phyloP scores from a whole-genome alignment of 257 asterid genomes.

The Capsicum rhomboideum region DNA sequence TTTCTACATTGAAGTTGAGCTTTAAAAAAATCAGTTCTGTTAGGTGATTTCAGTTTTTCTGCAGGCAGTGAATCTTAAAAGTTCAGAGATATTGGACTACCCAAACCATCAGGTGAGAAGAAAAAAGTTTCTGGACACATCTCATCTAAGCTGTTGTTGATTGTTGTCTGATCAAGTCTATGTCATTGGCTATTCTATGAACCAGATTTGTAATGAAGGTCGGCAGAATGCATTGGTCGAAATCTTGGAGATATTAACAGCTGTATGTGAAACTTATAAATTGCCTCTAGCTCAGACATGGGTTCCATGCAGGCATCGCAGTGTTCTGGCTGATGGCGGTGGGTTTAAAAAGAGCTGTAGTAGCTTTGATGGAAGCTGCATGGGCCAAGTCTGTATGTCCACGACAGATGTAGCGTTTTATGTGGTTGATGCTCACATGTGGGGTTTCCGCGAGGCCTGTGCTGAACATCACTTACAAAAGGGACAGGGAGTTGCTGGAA shows the following conservation, averaged over 20 bases:
- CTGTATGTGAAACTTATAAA: slow-evolving; percentile 77
- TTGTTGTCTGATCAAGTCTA: slow-evolving; percentile 3
- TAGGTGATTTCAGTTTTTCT: slow-evolving; percentile 26
- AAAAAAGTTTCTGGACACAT: not conserved
- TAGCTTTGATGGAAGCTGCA: slow-evolving; percentile 92
- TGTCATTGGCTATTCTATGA: slow-evolving; percentile 10
- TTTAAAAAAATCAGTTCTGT: not conserved
- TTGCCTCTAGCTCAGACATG: slow-evolving; percentile 94
- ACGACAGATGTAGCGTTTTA: slow-evolving; percentile 73
- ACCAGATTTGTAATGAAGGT: slow-evolving; percentile 82
- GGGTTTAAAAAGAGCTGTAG: slow-evolving; percentile 83
- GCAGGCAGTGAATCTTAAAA: slow-evolving; percentile 93
- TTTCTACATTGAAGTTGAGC: not conserved
- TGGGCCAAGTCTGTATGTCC: slow-evolving; percentile 90
- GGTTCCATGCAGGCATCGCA: slow-evolving; percentile 90
- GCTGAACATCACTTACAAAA: slow-evolving; percentile 83
- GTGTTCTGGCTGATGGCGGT: slow-evolving; percentile 72
- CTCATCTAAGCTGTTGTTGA: not conserved
- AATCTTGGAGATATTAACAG: slow-evolving; percentile 71
- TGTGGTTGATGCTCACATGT: slow-evolving; percentile 76
- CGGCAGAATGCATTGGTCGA: slow-evolving; percentile 82
- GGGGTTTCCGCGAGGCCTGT: slow-evolving; percentile 93
- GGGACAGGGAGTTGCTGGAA: slow-evolving; percentile 92
- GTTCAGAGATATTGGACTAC: slow-evolving; percentile 80
- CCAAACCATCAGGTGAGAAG: slow-evolving; percentile 60